A percentile compares a stretch with the other conserved stretches of the same genome.
Conservation (phyloP, 108 stramenopile species). For the Nannochloropsis gaditana region DNA sequence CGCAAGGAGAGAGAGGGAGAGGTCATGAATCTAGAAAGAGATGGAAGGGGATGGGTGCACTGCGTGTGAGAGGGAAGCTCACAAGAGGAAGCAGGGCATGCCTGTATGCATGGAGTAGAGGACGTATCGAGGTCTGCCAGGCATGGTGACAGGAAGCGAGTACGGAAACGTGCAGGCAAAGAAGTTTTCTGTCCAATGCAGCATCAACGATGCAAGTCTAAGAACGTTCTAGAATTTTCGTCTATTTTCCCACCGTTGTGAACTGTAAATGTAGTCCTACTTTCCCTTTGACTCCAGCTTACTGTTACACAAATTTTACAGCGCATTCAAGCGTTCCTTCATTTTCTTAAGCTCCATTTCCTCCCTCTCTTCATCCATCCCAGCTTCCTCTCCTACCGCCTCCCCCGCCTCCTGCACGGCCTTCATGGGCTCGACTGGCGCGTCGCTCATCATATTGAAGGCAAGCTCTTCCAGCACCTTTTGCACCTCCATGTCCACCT, state of each 20-base stretch:
- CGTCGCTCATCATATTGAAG: background rate
- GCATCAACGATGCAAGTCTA: too few species aligned
- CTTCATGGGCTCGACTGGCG: background rate
- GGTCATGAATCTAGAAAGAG: background rate
- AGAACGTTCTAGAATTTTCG: too few species aligned
- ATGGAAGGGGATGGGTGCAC: background rate
- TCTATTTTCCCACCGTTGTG: too few species aligned
- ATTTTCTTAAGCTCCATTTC: background rate
- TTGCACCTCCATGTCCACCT: background rate
- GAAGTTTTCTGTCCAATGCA: too few species aligned
- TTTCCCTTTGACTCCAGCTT: too few species aligned
- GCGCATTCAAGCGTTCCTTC: conserved; percentile 13
- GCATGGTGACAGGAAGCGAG: too few species aligned
- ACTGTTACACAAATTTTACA: background rate
- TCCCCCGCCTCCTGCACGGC: background rate
- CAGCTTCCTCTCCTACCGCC: conserved; percentile 3
- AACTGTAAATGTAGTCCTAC: too few species aligned
- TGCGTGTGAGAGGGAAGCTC: background rate
- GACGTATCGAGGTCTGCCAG: too few species aligned
- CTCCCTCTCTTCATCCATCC: background rate
- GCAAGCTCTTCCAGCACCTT: background rate
- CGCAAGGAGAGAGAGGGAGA: background rate
- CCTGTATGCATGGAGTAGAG: too few species aligned
- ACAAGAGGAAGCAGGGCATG: too few species aligned
- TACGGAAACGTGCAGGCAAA: too few species aligned